Percentiles rank a stretch among this genome's conserved stretches.
These are phyloP conservation scores for Vigna mungo DNA, from an alignment of 306 rosid genomes.

Conservation along the genomic window DNA sequence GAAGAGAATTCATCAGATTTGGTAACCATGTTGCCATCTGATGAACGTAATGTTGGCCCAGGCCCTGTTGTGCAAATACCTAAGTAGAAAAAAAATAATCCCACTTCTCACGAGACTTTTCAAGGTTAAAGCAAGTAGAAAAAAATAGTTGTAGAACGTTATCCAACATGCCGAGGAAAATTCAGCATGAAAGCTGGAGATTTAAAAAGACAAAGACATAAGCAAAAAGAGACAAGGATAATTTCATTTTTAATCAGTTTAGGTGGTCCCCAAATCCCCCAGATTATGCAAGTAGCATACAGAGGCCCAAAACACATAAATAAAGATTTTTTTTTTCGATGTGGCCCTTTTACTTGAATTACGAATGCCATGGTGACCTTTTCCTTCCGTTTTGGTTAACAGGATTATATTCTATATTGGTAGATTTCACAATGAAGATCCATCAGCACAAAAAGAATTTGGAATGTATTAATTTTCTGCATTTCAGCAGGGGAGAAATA, in stretches of 20 bases:
- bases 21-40: slow-evolving; percentile 79
- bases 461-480: background rate
- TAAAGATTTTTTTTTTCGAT: background rate
- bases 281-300: slow-evolving; percentile 26
- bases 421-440: slow-evolving; percentile 18
- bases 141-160: slow-evolving; percentile 14
- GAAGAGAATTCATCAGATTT: slow-evolving; percentile 68
- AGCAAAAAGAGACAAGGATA: background rate
- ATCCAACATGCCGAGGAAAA: slow-evolving; percentile 23
- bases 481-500: slow-evolving; percentile 32
- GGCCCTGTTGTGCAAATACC: slow-evolving; percentile 67
- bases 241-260: slow-evolving; percentile 12
- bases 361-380: background rate
- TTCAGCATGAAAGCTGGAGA: slow-evolving; percentile 11
- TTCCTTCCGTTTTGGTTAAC: slow-evolving; percentile 24
- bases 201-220: slow-evolving; percentile 11
- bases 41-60: slow-evolving; percentile 77
- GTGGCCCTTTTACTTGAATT: slow-evolving; percentile 8
- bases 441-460: slow-evolving; percentile 24
- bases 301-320: slow-evolving; percentile 26
- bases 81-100: slow-evolving; percentile 44
- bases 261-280: background rate
- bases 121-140: slow-evolving; percentile 21
- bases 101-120: slow-evolving; percentile 28
- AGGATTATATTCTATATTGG: slow-evolving; percentile 28